Conservation (phyloP, 768 basidiomycete species). For the Suillus subalutaceus region DNA sequence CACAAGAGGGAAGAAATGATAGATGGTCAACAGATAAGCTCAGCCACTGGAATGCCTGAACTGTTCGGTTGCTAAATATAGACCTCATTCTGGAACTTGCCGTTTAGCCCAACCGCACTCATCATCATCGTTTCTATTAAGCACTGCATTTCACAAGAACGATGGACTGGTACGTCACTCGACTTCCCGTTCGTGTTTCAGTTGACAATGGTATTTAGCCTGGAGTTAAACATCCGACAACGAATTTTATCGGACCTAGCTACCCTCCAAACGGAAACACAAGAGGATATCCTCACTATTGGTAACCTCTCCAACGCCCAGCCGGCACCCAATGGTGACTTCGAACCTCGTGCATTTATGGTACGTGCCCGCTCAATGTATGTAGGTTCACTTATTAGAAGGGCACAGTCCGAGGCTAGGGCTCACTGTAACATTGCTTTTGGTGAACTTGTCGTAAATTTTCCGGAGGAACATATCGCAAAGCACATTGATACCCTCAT, state of each 20-base stretch:
- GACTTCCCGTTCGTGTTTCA: neutral
- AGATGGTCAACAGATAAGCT: constrained; percentile 7
- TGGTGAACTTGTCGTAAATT: constrained; percentile 72
- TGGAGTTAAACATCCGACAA: constrained; percentile 80
- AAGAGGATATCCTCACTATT: constrained; percentile 50
- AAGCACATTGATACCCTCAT: constrained; percentile 56
- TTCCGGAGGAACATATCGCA: constrained; percentile 54
- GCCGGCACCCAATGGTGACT: constrained; percentile 31
- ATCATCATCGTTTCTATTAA: neutral
- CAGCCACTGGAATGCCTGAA: neutral
- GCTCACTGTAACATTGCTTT: constrained; percentile 85
- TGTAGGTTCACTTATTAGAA: constrained; percentile 10
- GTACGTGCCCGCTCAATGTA: constrained; percentile 37
- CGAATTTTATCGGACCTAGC: constrained; percentile 77
- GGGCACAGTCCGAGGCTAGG: constrained; percentile 61
- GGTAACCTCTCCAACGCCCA: constrained; percentile 63
- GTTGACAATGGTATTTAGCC: constrained; percentile 40
- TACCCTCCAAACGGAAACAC: constrained; percentile 49
- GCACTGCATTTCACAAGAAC: neutral
- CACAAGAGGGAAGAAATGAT: neutral
- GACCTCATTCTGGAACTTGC: neutral
- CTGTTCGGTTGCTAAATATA: neutral
- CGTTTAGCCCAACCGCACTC: no score
- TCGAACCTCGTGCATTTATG: constrained; percentile 51
- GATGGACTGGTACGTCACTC: constrained; percentile 53